Conservation (phyloP, 805 yeast genomes). For the Sugiyamaella boreocaroliniensis region DNA sequence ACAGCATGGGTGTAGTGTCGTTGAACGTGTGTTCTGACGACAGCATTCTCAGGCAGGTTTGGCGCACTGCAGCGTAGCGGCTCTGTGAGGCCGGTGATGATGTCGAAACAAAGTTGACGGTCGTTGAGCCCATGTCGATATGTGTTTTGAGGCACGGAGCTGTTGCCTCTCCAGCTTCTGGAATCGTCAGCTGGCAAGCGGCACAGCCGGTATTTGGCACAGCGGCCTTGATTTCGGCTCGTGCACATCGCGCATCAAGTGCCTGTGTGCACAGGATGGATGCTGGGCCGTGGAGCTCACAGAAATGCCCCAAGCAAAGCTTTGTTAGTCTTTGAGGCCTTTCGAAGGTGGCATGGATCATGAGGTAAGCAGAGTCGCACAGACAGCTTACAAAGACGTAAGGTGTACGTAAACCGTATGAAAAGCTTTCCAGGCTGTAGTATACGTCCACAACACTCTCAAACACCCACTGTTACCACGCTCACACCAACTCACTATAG, state of each 20-base stretch:
- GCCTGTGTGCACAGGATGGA: conserved; percentile 27
- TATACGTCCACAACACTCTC: too few relatives aligned
- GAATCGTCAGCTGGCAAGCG: conserved; percentile 21
- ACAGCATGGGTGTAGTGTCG: conserved; percentile 22
- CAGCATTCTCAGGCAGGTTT: conserved; percentile 23
- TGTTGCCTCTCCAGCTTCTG: conserved; percentile 4
- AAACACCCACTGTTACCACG: too few relatives aligned
- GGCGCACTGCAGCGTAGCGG: conserved; percentile 24
- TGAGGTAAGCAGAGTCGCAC: not conserved
- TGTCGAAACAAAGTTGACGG: conserved; percentile 9
- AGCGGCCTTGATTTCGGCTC: conserved; percentile 10
- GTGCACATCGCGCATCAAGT: conserved; percentile 10
- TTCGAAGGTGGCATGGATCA: not conserved
- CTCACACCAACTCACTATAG: too few relatives aligned
- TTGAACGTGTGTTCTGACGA: conserved; percentile 23
- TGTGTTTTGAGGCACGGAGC: conserved; percentile 5
- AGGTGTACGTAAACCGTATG: too few relatives aligned
- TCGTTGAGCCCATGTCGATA: not conserved
- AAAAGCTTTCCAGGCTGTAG: too few relatives aligned
- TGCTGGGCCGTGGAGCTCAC: conserved; percentile 29
- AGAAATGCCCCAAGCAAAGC: conserved; percentile 28
- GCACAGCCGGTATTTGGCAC: conserved; percentile 14
- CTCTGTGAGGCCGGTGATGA: conserved; percentile 24
- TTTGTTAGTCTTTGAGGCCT: conserved; percentile 1
- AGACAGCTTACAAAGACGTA: too few relatives aligned